Evolutionary conservation across 225 moss, liverwort and hornwort species (phyloP).

Genomic region (Sphagnum tenellum): DNA sequence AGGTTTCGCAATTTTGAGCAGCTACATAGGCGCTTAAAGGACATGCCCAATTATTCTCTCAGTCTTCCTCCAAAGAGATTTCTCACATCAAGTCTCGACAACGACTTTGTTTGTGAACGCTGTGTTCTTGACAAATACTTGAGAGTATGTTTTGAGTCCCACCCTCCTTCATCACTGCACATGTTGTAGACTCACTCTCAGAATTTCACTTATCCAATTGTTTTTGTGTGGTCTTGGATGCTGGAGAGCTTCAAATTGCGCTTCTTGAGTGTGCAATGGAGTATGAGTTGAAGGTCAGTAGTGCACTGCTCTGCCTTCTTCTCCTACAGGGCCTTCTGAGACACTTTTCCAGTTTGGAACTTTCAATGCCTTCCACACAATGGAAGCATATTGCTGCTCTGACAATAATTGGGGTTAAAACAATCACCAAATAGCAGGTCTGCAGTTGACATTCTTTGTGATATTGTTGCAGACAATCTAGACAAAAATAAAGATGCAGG

Average conservation of each 20-base stretch:
- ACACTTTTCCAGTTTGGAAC: neutral
- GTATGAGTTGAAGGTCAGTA: conserved; percentile 44
- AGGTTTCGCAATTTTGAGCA: too few relatives aligned
- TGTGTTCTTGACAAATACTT: conserved; percentile 82
- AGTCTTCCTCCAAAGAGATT: conserved; percentile 77
- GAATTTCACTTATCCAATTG: neutral
- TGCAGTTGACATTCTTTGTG: neutral
- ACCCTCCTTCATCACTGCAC: too few relatives aligned
- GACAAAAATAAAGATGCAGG: conserved; percentile 39
- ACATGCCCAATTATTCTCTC: conserved; percentile 62
- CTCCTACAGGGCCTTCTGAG: neutral
- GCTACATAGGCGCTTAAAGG: conserved; percentile 78
- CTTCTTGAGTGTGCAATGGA: conserved; percentile 50
- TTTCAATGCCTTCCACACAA: too few relatives aligned
- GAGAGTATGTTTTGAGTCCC: conserved; percentile 37
- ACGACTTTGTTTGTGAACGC: conserved; percentile 72
- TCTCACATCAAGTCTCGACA: conserved; percentile 79
- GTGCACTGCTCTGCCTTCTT: neutral
- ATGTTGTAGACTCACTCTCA: too few relatives aligned
- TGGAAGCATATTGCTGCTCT: too few relatives aligned
- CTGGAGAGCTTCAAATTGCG: conserved; percentile 44
- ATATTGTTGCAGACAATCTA: conserved; percentile 26
- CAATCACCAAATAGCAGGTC: neutral
- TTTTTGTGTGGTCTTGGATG: conserved; percentile 9
- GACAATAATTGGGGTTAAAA: too few relatives aligned